Percentiles rank a stretch among this genome's conserved stretches.
phyloP scores from a whole-genome alignment of 257 asterid genomes.

The Thymus mandschuricus region DNA sequence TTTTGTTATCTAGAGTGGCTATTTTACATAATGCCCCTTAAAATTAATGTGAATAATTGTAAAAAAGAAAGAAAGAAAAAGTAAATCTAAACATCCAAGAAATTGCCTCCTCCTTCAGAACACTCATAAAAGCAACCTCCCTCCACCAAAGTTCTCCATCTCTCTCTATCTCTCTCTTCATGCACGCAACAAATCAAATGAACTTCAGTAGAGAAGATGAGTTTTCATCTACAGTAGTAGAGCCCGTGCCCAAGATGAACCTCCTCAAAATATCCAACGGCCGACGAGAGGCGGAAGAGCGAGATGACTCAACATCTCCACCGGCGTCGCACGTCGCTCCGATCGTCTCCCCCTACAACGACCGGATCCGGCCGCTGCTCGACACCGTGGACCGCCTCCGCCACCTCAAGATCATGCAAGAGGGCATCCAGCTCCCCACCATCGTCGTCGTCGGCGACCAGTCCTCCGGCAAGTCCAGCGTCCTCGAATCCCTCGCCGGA shows the following conservation, averaged over 20 bases:
- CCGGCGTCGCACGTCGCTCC: slow-evolving; percentile 28
- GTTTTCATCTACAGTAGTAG: neutral
- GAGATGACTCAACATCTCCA: neutral
- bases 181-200: neutral
- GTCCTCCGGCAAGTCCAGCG: slow-evolving; percentile 46
- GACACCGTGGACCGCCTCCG: slow-evolving; percentile 50
- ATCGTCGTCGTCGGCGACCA: slow-evolving; percentile 52
- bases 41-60: too few species aligned
- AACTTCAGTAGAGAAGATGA: neutral
- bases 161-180: neutral
- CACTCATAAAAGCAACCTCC: too few species aligned
- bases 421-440: slow-evolving; percentile 56
- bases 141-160: too few species aligned
- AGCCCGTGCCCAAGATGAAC: neutral
- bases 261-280: neutral
- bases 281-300: neutral
- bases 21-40: too few species aligned
- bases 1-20: too few species aligned
- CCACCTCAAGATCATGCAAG: slow-evolving; percentile 48
- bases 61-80: too few species aligned
- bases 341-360: slow-evolving; percentile 45
- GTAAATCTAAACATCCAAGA: too few species aligned
- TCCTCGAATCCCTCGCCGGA: slow-evolving; percentile 47
- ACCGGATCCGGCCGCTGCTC: slow-evolving; percentile 45
- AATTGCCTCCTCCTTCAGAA: too few species aligned